Evolutionary conservation across 176 grass and related monocot genomes (phyloP).

Genomic region (Ensete glaucum): DNA sequence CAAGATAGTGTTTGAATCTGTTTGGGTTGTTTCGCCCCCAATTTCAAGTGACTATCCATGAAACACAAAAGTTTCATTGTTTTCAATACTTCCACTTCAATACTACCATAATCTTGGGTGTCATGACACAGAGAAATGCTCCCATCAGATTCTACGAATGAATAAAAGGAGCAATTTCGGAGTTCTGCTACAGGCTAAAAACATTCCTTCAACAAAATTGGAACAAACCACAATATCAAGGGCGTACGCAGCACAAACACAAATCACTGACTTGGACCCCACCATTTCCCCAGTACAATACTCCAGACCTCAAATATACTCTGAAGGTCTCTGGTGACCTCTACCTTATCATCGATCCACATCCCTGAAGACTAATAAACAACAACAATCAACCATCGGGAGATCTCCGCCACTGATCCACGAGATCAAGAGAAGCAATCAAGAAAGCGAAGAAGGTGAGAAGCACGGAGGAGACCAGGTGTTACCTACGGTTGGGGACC

Average conservation of each 20-base stretch:
- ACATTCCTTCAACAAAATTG: not conserved
- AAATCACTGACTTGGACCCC: not conserved
- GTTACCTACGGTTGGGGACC: slow-evolving; percentile 39
- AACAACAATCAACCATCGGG: not conserved
- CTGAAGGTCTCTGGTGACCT: not conserved
- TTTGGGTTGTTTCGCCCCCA: no score
- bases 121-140: not conserved
- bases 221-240: not conserved
- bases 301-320: not conserved
- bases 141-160: not conserved
- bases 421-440: not conserved
- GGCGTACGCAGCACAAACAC: no score
- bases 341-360: no score
- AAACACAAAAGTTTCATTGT: not conserved
- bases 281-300: not conserved
- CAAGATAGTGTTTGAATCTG: no score
- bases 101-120: no score
- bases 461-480: not conserved
- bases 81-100: not conserved
- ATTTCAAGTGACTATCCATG: not conserved
- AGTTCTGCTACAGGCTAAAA: not conserved
- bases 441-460: no score
- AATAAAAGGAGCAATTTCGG: not conserved
- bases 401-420: not conserved
- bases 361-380: not conserved